Evolutionary conservation across 2,329 filamentous ascomycete genomes (phyloP), one percentile per base, ranked within the genome.

Genomic region (Thielaviopsis punctulata): DNA sequence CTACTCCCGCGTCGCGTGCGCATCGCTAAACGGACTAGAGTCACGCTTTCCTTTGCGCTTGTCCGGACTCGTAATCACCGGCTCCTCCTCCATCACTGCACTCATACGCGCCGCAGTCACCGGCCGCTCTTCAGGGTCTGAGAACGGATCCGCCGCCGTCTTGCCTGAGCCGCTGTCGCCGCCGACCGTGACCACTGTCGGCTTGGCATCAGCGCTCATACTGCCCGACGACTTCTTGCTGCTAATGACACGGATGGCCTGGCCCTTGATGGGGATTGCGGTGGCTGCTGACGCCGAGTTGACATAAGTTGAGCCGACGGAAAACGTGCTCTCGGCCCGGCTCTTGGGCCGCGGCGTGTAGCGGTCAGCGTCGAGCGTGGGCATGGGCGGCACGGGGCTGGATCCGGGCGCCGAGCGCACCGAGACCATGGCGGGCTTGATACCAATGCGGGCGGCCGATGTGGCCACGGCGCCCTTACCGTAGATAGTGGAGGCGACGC

Each of bases 401-500:
- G 84, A 84, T n/a, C n/a, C n/a, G n/a, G n/a, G n/a, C n/a, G n/a
- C n/a, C n/a, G n/a, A n/a, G 66, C 87, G 92, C 58, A 98, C 88
- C 60, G 86, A 95, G 63, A 98, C 88, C 62, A 96, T 82, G 33
- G 87, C 89, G 9, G 92, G 87, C 67, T 92, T 93, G 57, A 84
- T 85, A 56, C 86, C 84, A 50, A 88, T 92, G 61, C 92, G 87
- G 0, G 88, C 87, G 1, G 89, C 83, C 72, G 84, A 63, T 73
- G 88, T 59, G 36, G 95, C 79, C 50, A 94, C 80, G 15, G 86
- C 88, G 61, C 93, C 87, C 69, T 89, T 90, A 58, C 87, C 85
- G 63, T 95, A 96, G 51, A 95, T 87, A 19, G 90, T 95, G 1
- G 89, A 95, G 3, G 88, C 89, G 57, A 96, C 84, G 62, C 85